A percentile compares a stretch with the other conserved stretches of the same genome.
Conservation (phyloP, 2,329 filamentous ascomycete species). For the Colletotrichum lentis region DNA sequence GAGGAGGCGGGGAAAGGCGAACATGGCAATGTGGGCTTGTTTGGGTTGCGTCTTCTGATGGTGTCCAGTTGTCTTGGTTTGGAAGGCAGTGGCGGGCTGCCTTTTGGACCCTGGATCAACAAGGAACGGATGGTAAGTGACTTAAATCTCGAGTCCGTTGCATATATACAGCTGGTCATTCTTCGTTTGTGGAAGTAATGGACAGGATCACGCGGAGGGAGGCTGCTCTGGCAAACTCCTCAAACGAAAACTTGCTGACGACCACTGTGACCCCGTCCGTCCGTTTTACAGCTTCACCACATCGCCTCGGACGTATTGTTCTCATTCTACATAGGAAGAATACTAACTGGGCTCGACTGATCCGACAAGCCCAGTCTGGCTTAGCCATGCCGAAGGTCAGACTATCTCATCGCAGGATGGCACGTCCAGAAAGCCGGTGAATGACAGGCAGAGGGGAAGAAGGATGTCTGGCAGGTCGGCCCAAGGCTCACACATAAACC, state of each 20-base stretch:
- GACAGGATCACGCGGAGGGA: background rate
- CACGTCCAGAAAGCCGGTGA: too few species aligned
- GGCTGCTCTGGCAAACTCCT: too few species aligned
- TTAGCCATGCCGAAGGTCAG: background rate
- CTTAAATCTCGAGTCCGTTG: background rate
- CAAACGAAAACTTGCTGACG: background rate
- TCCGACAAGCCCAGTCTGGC: background rate
- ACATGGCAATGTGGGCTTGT: conserved; percentile 38
- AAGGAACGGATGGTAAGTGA: background rate
- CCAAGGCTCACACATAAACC: too few species aligned
- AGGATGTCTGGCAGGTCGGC: too few species aligned
- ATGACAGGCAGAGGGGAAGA: too few species aligned
- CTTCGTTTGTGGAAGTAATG: too few species aligned
- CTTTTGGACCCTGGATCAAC: background rate
- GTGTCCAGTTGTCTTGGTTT: background rate
- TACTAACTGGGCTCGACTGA: background rate
- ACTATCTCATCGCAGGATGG: too few species aligned
- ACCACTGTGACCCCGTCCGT: background rate
- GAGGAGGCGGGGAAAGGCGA: conserved; percentile 40
- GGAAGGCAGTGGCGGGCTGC: background rate
- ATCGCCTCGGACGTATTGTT: background rate
- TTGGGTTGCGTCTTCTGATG: conserved; percentile 2
- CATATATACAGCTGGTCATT: too few species aligned
- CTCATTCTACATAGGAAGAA: too few species aligned
- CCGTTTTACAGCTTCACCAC: background rate